Conservation (phyloP, 495 filamentous ascomycete species). For the Halenospora varia region DNA sequence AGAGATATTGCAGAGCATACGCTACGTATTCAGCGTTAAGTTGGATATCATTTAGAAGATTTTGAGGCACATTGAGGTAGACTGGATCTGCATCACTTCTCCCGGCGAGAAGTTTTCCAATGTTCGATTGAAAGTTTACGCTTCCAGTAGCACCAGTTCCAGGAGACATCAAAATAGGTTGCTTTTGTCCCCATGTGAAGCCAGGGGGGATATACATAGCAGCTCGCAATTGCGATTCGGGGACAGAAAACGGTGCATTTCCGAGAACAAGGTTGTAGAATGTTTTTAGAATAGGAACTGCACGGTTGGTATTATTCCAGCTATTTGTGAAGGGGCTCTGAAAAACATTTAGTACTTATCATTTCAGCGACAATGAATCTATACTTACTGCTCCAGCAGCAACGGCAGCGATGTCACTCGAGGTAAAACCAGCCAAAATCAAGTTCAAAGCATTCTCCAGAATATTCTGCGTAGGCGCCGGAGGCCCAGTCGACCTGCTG, state of each 20-base stretch:
- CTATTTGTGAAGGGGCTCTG: slow-evolving; percentile 12
- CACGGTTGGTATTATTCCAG: slow-evolving; percentile 17
- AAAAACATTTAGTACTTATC: neutral
- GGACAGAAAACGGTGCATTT: slow-evolving; percentile 41
- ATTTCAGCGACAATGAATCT: too few species aligned
- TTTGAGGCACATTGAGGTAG: slow-evolving; percentile 45
- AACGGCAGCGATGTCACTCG: slow-evolving; percentile 9
- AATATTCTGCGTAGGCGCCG: slow-evolving; percentile 8
- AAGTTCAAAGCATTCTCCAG: slow-evolving; percentile 8
- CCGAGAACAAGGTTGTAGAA: slow-evolving; percentile 10
- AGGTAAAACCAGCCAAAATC: slow-evolving; percentile 12
- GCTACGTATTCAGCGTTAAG: slow-evolving; percentile 38
- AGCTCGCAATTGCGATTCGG: slow-evolving; percentile 32
- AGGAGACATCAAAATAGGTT: slow-evolving; percentile 41
- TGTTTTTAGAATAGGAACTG: slow-evolving; percentile 30
- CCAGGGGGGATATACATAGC: slow-evolving; percentile 37
- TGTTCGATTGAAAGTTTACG: slow-evolving; percentile 35
- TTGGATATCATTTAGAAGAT: slow-evolving; percentile 38
- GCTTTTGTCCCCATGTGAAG: slow-evolving; percentile 36
- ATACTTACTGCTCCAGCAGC: slow-evolving; percentile 7
- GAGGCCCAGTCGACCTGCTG: neutral
- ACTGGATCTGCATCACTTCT: slow-evolving; percentile 36
- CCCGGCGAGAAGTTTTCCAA: slow-evolving; percentile 35
- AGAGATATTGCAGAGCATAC: slow-evolving; percentile 45
- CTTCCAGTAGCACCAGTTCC: slow-evolving; percentile 40